Evolutionary conservation across 352 stramenopile species (phyloP).

Genomic region (Peronospora destructor): DNA sequence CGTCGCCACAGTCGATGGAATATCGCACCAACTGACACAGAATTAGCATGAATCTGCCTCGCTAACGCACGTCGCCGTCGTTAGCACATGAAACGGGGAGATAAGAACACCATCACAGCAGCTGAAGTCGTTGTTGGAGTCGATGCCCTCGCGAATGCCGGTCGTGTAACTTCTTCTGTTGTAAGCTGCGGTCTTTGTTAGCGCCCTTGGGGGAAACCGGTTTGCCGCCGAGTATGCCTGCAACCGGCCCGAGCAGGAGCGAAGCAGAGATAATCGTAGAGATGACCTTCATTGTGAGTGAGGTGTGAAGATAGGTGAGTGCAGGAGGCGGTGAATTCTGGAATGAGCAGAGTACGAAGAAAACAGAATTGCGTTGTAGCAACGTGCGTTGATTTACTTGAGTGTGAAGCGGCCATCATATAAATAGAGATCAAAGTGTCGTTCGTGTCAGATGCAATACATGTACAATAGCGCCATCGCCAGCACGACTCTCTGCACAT

Average conservation of each 20-base stretch:
- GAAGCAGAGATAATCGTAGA: constrained; percentile 18
- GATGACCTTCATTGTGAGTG: constrained; percentile 11
- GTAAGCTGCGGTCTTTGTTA: no score
- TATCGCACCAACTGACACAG: constrained; percentile 18
- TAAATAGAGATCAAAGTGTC: no score
- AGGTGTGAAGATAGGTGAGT: no score
- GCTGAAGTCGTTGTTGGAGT: constrained; percentile 12
- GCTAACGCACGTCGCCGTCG: constrained; percentile 16
- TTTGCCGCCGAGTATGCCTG: constrained; percentile 30
- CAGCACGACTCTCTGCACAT: no score
- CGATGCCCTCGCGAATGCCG: constrained; percentile 28
- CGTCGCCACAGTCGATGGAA: neutral
- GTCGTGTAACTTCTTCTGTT: constrained; percentile 33
- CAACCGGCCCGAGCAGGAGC: constrained; percentile 14
- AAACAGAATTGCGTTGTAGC: no score
- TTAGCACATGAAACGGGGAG: constrained; percentile 20
- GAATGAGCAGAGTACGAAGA: no score
- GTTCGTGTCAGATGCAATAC: no score
- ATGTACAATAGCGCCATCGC: no score
- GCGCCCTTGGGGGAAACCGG: constrained; percentile 22
- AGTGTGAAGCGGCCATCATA: no score
- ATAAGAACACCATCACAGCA: constrained; percentile 26
- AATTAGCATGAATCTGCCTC: constrained; percentile 3
- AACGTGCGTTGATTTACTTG: no score
- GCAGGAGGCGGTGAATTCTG: no score